These are phyloP conservation scores for Dimocarpus longan DNA, from an alignment of 345 rosid species.

Conservation along the genomic window DNA sequence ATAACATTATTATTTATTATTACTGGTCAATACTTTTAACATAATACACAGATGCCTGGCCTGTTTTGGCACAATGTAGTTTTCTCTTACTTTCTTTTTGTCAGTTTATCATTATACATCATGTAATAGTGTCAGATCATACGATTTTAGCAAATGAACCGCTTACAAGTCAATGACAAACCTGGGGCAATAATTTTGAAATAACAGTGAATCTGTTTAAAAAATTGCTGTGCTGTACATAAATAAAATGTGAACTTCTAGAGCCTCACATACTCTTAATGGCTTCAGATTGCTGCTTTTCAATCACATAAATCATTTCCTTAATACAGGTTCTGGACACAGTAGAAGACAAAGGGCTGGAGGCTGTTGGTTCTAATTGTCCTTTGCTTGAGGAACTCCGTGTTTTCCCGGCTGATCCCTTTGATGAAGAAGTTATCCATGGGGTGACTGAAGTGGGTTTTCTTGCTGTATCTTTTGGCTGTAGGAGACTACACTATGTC, in stretches of 20 bases:
- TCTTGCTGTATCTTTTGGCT: slow-evolving; percentile 62
- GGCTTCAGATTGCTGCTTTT: not conserved
- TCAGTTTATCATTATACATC: not conserved
- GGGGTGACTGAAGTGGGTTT: slow-evolving; percentile 68
- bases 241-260: not conserved
- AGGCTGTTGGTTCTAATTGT: slow-evolving; percentile 57
- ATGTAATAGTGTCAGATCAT: not conserved
- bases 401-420: slow-evolving; percentile 71
- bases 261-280: not conserved
- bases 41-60: not conserved
- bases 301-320: not conserved
- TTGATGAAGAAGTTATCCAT: slow-evolving; percentile 48
- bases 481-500: slow-evolving; percentile 60
- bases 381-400: slow-evolving; percentile 69
- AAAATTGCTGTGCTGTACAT: not conserved
- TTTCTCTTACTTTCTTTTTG: not conserved
- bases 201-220: not conserved
- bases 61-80: not conserved
- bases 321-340: slow-evolving; percentile 63
- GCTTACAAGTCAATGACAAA: not conserved
- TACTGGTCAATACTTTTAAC: not conserved
- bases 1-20: not conserved
- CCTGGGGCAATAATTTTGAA: not conserved
- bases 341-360: slow-evolving; percentile 67
- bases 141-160: not conserved